Conservation (phyloP, 108 stramenopile species). For the Aureococcus anophagefferens region DNA sequence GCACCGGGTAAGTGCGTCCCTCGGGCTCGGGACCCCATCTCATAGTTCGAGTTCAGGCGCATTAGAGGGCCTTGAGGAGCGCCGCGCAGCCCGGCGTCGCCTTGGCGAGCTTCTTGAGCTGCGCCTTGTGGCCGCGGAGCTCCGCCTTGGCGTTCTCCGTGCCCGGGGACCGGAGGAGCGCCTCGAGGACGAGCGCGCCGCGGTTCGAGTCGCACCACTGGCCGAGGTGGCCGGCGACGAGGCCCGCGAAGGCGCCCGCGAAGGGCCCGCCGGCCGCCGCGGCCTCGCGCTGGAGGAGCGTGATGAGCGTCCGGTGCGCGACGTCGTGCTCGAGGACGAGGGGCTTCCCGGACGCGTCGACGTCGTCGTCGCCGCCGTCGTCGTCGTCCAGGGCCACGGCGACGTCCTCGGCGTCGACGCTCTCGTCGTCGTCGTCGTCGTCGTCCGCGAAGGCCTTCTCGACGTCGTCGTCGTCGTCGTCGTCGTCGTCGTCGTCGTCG, state of each 20-base stretch:
- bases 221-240: not conserved
- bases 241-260: not conserved
- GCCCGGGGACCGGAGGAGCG: too few relatives aligned
- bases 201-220: not conserved
- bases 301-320: not conserved
- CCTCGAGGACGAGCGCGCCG: not conserved
- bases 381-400: not conserved
- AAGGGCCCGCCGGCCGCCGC: not conserved
- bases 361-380: not conserved
- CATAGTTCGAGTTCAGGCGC: too few relatives aligned
- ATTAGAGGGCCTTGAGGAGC: too few relatives aligned
- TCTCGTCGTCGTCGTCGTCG: not conserved
- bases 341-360: too few relatives aligned
- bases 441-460: not conserved
- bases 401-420: not conserved
- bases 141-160: too few relatives aligned
- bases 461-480: not conserved
- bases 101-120: too few relatives aligned
- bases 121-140: too few relatives aligned
- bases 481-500: not conserved
- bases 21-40: too few relatives aligned
- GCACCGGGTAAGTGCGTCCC: too few relatives aligned
- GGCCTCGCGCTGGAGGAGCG: not conserved
- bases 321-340: not conserved
- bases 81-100: too few relatives aligned